A percentile compares a stretch with the other conserved stretches of the same genome.
phyloP scores from a whole-genome alignment of 805 yeast genomes.

The Ogataea salicorniae region DNA sequence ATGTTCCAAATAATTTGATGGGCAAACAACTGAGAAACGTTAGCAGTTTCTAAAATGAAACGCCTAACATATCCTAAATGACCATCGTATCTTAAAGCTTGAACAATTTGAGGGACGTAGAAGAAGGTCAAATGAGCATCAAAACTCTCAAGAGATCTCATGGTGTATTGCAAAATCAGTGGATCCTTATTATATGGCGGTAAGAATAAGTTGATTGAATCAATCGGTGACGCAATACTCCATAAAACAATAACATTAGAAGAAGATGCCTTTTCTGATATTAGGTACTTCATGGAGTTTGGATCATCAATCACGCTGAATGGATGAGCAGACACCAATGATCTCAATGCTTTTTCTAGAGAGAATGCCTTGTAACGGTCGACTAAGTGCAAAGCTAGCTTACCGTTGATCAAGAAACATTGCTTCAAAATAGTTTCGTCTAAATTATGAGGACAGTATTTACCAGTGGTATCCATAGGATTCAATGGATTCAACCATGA shows the following conservation, averaged over 20 bases:
- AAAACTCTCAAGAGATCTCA: slow-evolving; percentile 83
- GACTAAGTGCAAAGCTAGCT: slow-evolving; percentile 65
- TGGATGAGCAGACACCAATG: slow-evolving; percentile 52
- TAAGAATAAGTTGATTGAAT: slow-evolving; percentile 75
- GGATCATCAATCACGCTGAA: slow-evolving; percentile 50
- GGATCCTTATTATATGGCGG: slow-evolving; percentile 69
- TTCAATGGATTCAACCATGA: slow-evolving; percentile 73
- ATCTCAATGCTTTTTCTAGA: slow-evolving; percentile 35
- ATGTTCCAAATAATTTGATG: slow-evolving; percentile 99
- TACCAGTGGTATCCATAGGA: slow-evolving; percentile 36
- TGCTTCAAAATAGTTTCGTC: slow-evolving; percentile 39
- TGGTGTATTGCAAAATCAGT: slow-evolving; percentile 73
- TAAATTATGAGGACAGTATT: slow-evolving; percentile 31
- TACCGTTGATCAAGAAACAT: slow-evolving; percentile 67
- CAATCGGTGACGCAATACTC: slow-evolving; percentile 75
- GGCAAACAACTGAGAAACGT: slow-evolving; percentile 84
- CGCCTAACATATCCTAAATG: slow-evolving; percentile 78
- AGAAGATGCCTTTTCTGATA: slow-evolving; percentile 22
- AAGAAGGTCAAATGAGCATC: slow-evolving; percentile 87
- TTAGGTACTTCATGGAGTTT: slow-evolving; percentile 53
- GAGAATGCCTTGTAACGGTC: slow-evolving; percentile 45
- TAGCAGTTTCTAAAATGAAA: slow-evolving; percentile 87
- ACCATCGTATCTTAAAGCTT: slow-evolving; percentile 73
- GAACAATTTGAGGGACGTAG: slow-evolving; percentile 97
- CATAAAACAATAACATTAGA: slow-evolving; percentile 42